Percentiles rank a stretch among this genome's conserved stretches.
phyloP scores from a whole-genome alignment of 306 rosid genomes.

The Herpetospermum pedunculosum region DNA sequence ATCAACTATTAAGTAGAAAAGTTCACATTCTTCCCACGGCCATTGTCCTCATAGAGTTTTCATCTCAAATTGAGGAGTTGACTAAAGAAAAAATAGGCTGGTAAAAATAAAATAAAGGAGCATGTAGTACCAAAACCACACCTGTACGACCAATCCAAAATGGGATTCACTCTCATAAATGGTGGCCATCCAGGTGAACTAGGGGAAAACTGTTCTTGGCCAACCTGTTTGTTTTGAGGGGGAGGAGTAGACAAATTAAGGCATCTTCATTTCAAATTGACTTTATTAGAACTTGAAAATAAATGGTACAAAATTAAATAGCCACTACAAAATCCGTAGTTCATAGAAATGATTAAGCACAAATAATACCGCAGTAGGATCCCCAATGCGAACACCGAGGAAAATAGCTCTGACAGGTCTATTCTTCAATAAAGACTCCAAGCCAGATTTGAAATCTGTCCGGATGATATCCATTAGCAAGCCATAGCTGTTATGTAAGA shows the following conservation, averaged over 20 bases:
- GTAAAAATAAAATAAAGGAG: background rate
- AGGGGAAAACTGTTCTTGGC: slow-evolving; percentile 95
- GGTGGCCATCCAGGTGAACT: slow-evolving; percentile 97
- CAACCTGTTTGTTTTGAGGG: slow-evolving; percentile 41
- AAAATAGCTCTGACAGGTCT: slow-evolving; percentile 84
- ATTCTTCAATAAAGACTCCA: slow-evolving; percentile 68
- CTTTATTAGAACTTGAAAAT: background rate
- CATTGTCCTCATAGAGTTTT: background rate
- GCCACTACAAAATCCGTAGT: background rate
- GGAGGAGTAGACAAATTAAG: background rate
- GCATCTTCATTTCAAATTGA: background rate
- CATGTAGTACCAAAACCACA: background rate
- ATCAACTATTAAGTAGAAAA: background rate
- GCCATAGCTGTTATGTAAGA: slow-evolving; percentile 58
- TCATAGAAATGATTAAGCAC: slow-evolving; percentile 6
- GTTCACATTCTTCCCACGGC: background rate
- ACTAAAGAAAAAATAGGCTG: background rate
- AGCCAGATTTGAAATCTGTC: slow-evolving; percentile 82
- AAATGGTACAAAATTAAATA: background rate
- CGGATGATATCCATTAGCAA: slow-evolving; percentile 71
- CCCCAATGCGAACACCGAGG: slow-evolving; percentile 94
- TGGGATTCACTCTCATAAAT: slow-evolving; percentile 96
- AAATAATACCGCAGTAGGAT: slow-evolving; percentile 88
- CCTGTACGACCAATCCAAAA: slow-evolving; percentile 98
- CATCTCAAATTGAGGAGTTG: background rate